Percentiles rank a stretch among this genome's conserved stretches.
Conservation (phyloP, 2,329 filamentous ascomycete species). For the Monilinia laxa region DNA sequence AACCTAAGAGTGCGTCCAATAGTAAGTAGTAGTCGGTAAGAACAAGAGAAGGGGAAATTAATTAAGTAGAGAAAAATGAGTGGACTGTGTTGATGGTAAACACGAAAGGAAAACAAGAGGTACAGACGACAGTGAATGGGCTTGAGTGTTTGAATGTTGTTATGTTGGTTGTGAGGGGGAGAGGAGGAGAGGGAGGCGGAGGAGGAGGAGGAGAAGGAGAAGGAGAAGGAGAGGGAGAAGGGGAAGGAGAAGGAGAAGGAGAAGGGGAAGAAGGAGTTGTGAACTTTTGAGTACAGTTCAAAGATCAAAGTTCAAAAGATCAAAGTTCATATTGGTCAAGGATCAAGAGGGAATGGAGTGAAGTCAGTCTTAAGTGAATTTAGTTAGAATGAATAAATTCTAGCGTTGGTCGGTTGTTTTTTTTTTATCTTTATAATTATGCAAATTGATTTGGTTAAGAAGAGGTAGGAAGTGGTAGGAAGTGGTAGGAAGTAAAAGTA, state of each 20-base stretch:
- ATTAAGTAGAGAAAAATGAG: slow-evolving; percentile 15
- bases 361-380: slow-evolving; percentile 10
- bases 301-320: not conserved
- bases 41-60: slow-evolving; percentile 12
- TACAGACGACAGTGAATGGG: no score
- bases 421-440: not conserved
- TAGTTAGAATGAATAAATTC: not conserved
- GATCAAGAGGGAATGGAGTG: not conserved
- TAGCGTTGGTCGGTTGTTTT: not conserved
- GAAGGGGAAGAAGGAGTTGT: no score
- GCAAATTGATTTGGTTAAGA: not conserved
- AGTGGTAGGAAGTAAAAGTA: no score
- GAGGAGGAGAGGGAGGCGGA: not conserved
- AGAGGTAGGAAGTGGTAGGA: no score
- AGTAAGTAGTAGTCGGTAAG: not conserved
- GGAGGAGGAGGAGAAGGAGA: not conserved
- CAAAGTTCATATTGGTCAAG: not conserved
- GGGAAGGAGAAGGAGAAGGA: no score
- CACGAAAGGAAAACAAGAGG: slow-evolving; percentile 8
- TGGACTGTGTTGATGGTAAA: slow-evolving; percentile 19
- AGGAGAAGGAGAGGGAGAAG: not conserved
- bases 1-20: not conserved
- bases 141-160: no score
- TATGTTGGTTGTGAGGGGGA: no score
- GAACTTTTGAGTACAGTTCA: not conserved